These are phyloP conservation scores for Boletus calvinii DNA, from an alignment of 1,284 basidiomycete genomes.

Conservation along the genomic window DNA sequence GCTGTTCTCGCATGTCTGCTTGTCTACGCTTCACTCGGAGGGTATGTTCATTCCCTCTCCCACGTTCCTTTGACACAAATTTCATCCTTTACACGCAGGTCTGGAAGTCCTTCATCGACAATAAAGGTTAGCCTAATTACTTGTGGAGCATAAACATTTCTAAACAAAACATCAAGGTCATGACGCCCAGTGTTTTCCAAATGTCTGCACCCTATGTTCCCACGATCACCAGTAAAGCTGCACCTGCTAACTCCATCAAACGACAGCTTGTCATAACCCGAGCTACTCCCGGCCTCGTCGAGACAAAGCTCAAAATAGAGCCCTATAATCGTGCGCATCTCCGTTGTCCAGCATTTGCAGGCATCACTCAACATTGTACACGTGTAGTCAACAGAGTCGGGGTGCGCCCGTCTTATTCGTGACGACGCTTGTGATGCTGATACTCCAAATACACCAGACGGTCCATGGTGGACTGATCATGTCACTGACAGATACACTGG, in stretches of 20 bases:
- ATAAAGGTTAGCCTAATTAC: conserved; percentile 50
- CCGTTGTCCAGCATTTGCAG: neutral
- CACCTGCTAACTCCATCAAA: neutral
- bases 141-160: neutral
- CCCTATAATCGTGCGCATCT: conserved; percentile 61
- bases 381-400: conserved; percentile 74
- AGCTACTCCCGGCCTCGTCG: conserved; percentile 64
- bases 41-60: conserved; percentile 36
- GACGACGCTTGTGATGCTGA: conserved; percentile 1
- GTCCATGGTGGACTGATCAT: conserved; percentile 85
- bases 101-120: conserved; percentile 77
- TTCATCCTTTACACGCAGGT: conserved; percentile 54
- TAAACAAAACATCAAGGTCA: conserved; percentile 51
- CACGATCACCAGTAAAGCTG: neutral
- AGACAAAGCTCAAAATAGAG: conserved; percentile 69
- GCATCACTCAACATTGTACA: neutral
- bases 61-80: neutral
- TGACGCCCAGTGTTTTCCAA: conserved; percentile 75
- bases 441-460: conserved; percentile 28
- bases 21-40: conserved; percentile 66
- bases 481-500: conserved; percentile 83
- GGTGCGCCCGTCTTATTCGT: conserved; percentile 40
- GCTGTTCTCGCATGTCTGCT: conserved; percentile 46
- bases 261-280: conserved; percentile 59
- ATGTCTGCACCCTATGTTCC: conserved; percentile 43